These are phyloP conservation scores for Daldinia concentrica DNA, from an alignment of 495 filamentous ascomycete genomes.

Conservation along the genomic window DNA sequence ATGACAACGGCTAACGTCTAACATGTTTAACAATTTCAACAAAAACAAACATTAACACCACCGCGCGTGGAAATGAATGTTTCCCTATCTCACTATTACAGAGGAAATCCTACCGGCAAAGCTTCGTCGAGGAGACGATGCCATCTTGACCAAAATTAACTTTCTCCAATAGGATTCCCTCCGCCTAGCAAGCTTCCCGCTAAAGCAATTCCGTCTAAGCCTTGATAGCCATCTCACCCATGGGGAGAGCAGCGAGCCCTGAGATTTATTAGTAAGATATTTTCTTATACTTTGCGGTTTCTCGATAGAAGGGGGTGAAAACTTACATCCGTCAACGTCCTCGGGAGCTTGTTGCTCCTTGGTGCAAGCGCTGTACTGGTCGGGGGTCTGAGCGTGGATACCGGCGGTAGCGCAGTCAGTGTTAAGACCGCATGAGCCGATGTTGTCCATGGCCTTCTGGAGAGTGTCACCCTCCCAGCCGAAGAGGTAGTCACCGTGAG, in stretches of 20 bases:
- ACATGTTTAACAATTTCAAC: slow-evolving; percentile 10
- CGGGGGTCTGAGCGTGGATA: slow-evolving; percentile 54
- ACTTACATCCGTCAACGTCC: slow-evolving; percentile 62
- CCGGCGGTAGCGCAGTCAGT: slow-evolving; percentile 58
- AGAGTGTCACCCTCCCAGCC: slow-evolving; percentile 76
- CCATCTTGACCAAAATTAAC: neutral
- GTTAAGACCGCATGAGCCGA: slow-evolving; percentile 64
- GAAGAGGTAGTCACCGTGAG: slow-evolving; percentile 81
- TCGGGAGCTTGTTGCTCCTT: slow-evolving; percentile 59
- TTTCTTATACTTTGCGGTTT: neutral
- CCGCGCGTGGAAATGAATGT: slow-evolving; percentile 31
- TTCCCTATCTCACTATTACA: slow-evolving; percentile 8
- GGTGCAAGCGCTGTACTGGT: slow-evolving; percentile 59
- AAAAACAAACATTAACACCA: slow-evolving; percentile 27
- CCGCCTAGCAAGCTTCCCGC: neutral
- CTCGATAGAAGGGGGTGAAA: neutral
- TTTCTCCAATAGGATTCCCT: neutral
- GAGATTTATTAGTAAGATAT: neutral
- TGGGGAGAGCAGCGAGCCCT: slow-evolving; percentile 63
- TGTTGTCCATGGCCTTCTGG: slow-evolving; percentile 68
- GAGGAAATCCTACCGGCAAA: neutral
- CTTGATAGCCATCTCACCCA: slow-evolving; percentile 62
- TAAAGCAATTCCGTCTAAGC: slow-evolving; percentile 47
- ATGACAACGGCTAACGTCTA: slow-evolving; percentile 38
- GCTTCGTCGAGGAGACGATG: neutral